Evolutionary conservation across 768 basidiomycete species (phyloP).

Genomic region (Lentinula aciculospora): DNA sequence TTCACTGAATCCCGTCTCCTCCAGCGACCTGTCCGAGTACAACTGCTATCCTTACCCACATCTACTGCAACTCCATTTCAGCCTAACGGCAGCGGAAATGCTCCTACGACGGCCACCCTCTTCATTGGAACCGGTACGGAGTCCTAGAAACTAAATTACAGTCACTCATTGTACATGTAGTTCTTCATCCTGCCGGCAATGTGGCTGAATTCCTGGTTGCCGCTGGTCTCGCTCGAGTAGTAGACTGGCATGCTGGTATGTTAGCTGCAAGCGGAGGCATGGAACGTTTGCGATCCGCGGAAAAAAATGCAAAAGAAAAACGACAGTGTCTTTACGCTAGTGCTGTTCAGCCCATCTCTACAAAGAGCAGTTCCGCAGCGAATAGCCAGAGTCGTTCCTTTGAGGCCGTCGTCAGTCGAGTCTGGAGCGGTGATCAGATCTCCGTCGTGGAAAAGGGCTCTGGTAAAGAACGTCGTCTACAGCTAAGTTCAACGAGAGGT

Average conservation of each 20-base stretch:
- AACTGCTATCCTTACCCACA: constrained; percentile 75
- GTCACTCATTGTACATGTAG: constrained; percentile 25
- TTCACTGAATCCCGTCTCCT: constrained; percentile 88
- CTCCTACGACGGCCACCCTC: constrained; percentile 68
- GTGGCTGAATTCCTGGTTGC: constrained; percentile 86
- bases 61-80: constrained; percentile 80
- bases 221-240: constrained; percentile 82
- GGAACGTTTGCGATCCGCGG: constrained; percentile 82
- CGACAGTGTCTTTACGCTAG: constrained; percentile 66
- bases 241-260: constrained; percentile 98
- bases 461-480: constrained; percentile 73
- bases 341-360: constrained; percentile 31
- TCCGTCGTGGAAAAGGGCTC: constrained; percentile 71
- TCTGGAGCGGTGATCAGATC: constrained; percentile 93
- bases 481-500: constrained; percentile 84
- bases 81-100: constrained; percentile 40
- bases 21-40: constrained; percentile 71
- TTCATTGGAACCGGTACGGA: constrained; percentile 81
- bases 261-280: constrained; percentile 79
- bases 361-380: constrained; percentile 38
- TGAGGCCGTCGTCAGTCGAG: constrained; percentile 76
- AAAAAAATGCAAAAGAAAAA: constrained; percentile 75
- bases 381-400: constrained; percentile 51
- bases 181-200: constrained; percentile 90
- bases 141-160: constrained; percentile 5